A percentile compares a stretch with the other conserved stretches of the same genome.
Evolutionary conservation across 345 rosid species (phyloP).

Genomic region (Populus pruinosa): DNA sequence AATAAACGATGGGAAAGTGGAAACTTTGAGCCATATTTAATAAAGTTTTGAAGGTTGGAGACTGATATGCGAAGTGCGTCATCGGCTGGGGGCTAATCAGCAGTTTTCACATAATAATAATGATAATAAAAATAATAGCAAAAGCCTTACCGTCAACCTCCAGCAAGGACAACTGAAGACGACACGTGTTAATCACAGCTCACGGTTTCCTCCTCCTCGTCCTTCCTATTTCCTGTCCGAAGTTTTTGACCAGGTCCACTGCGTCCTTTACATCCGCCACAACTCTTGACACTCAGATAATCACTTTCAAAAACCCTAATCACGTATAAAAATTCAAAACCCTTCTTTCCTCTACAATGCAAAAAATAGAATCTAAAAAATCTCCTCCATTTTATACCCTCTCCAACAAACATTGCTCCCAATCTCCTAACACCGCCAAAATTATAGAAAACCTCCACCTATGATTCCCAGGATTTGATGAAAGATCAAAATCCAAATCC

Average conservation of each 20-base stretch:
- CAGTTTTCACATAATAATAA: no score
- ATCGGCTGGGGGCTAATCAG: no score
- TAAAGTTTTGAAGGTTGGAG: no score
- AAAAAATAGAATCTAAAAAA: neutral
- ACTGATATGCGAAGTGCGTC: no score
- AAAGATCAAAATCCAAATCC: neutral
- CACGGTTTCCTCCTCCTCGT: neutral
- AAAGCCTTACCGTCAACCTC: neutral
- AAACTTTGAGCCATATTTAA: no score
- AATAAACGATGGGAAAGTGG: no score
- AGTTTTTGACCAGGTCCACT: constrained; percentile 2
- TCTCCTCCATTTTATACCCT: neutral
- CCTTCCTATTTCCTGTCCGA: neutral
- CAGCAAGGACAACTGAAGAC: neutral
- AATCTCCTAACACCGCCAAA: neutral
- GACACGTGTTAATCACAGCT: neutral
- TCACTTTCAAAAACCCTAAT: constrained; percentile 10
- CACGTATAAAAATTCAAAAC: neutral
- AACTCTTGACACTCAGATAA: neutral
- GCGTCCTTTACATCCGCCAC: neutral
- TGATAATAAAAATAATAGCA: no score
- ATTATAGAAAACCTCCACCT: neutral
- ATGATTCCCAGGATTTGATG: constrained; percentile 5
- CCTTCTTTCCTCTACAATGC: neutral
- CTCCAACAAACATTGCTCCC: neutral